These are phyloP conservation scores for Blastobotrys raffinosifermentans DNA, from an alignment of 1,139 yeast species.

Conservation along the genomic window DNA sequence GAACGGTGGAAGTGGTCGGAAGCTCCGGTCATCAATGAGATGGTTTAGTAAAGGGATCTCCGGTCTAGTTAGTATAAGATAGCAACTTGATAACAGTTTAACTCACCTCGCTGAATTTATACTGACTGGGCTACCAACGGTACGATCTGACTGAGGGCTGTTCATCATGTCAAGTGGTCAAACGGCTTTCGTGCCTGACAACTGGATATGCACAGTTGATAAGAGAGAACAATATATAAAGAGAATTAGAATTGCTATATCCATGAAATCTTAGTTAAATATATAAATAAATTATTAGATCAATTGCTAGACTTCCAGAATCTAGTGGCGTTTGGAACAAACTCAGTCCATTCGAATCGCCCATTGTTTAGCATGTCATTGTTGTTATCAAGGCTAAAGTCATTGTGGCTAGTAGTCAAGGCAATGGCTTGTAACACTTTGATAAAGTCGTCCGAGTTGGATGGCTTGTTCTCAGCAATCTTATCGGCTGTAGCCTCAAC, in stretches of 20 bases:
- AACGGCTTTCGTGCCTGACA: no score
- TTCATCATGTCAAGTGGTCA: no score
- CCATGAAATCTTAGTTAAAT: no score
- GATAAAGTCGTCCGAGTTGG: neutral
- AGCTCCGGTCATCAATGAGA: constrained; percentile 20
- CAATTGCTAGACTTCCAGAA: no score
- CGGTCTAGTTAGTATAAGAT: constrained; percentile 1
- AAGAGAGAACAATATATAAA: no score
- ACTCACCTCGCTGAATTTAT: neutral
- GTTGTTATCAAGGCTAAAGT: neutral
- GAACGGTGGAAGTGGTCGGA: constrained; percentile 19
- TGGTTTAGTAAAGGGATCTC: no score
- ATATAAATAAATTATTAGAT: no score
- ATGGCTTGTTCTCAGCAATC: neutral
- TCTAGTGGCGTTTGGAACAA: neutral
- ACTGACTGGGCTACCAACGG: no score
- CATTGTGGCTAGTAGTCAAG: neutral
- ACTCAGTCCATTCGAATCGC: neutral
- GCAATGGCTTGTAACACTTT: neutral
- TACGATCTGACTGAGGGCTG: no score
- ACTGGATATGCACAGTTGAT: no score
- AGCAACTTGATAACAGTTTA: constrained; percentile 3
- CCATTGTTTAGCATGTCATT: neutral
- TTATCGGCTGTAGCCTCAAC: neutral
- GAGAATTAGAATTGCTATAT: no score